Conservation (phyloP, 495 filamentous ascomycete species). For the Ascodesmis nigricans region DNA sequence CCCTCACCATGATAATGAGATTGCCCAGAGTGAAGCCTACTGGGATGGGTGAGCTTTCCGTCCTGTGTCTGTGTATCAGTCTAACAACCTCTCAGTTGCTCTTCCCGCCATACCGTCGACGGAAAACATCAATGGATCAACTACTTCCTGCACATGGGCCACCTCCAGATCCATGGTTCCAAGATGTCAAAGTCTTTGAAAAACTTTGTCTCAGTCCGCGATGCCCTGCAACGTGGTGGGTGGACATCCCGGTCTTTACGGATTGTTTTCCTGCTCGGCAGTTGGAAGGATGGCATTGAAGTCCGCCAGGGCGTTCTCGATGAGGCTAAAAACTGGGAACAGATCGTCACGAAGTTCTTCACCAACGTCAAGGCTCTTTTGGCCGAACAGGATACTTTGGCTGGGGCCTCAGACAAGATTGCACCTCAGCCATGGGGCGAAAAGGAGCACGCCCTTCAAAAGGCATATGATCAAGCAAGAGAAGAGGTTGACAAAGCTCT, state of each 20-base stretch:
- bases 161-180: constrained; percentile 66
- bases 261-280: constrained; percentile 69
- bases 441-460: constrained; percentile 7
- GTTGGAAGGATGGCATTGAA: constrained; percentile 80
- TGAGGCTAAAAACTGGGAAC: constrained; percentile 56
- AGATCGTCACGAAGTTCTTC: constrained; percentile 77
- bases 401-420: constrained; percentile 27
- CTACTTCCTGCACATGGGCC: constrained; percentile 93
- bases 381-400: constrained; percentile 24
- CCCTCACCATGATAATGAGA: constrained; percentile 90
- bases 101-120: constrained; percentile 19
- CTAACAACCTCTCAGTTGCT: too few species aligned
- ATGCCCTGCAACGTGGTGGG: constrained; percentile 48
- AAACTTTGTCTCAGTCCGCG: constrained; percentile 90
- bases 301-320: constrained; percentile 64
- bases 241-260: constrained; percentile 66
- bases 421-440: constrained; percentile 7
- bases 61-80: too few species aligned
- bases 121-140: constrained; percentile 60
- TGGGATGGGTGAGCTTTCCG: constrained; percentile 24
- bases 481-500: constrained; percentile 41
- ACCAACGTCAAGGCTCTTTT: constrained; percentile 45
- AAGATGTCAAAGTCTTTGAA: constrained; percentile 95
- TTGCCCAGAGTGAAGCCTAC: constrained; percentile 86
- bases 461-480: constrained; percentile 38